Evolutionary conservation across 1,284 basidiomycete genomes (phyloP), one percentile per base, ranked within the genome.

Genomic region (Trichosporon inkin): DNA sequence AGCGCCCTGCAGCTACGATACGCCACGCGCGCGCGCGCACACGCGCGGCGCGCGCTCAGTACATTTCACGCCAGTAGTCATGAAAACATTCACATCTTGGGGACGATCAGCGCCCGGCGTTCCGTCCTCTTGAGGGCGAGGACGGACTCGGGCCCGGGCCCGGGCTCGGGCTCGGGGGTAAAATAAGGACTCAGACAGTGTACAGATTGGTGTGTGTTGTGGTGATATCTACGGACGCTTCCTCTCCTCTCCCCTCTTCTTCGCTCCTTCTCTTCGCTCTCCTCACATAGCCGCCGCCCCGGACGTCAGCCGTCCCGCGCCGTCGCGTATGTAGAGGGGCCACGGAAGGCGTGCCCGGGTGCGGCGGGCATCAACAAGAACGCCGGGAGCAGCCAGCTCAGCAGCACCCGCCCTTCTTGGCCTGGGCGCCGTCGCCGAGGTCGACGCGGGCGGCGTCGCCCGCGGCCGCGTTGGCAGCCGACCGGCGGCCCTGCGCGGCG

Each of bases 401-500:
- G 65, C 75, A 77, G 62, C 75, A 77, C 6, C 74, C 74, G 34
- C 71, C 73, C 66, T 74, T 75, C 72, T 77, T 77, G n/a, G 67
- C 72, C 49, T 70, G 64, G 39, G 67, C 65, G 19, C 66, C 86
- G 77, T 88, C 88, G 62, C 87, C 85, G 65, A 94, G 81, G 72
- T 87, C 88, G 60, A 94, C 89, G 55, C 82, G 84, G 61, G 83
- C 82, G 69, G 83, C 83, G 32, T 70, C 68, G 53, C 79, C 79
- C 60, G 81, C 84, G 4, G 81, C 75, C 55, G 86, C 84, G 66
- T 78, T 81, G 61, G 82, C 81, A 60, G 85, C 86, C 59, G 67
- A 66, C 41, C 70, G 62, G 60, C 67, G 63, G 80, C 73, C 89
- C 83, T 64, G 85, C 82, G 59, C 82, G 75, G 64, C 65, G 20